Evolutionary conservation across 2,329 filamentous ascomycete genomes (phyloP).

Genomic region (Coleophoma crateriformis): DNA sequence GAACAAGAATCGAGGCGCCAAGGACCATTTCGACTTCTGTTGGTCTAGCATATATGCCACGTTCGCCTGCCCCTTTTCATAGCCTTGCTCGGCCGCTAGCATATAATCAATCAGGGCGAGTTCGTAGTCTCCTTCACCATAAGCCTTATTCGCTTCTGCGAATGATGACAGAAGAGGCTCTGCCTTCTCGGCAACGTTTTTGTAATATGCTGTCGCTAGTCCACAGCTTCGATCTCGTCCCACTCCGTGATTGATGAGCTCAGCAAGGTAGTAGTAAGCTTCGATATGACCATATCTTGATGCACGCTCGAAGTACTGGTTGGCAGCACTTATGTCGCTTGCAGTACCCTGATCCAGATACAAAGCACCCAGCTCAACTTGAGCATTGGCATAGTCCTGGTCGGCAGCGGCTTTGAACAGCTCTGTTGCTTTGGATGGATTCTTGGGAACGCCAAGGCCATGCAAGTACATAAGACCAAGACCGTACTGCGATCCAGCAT

Average conservation of each 20-base stretch:
- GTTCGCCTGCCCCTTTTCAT: conserved; percentile 65
- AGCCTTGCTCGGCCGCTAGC: conserved; percentile 72
- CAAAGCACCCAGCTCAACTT: conserved; percentile 60
- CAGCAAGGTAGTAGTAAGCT: conserved; percentile 68
- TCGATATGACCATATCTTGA: conserved; percentile 65
- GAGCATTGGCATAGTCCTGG: conserved; percentile 60
- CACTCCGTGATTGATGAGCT: conserved; percentile 60
- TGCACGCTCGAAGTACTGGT: conserved; percentile 65
- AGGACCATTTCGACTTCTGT: conserved; percentile 45
- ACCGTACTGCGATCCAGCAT: conserved; percentile 63
- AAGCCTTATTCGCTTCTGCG: conserved; percentile 61
- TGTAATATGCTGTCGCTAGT: conserved; percentile 64
- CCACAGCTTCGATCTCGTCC: conserved; percentile 61
- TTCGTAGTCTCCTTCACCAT: conserved; percentile 57
- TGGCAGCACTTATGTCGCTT: conserved; percentile 41
- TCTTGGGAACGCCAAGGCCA: conserved; percentile 57
- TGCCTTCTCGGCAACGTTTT: conserved; percentile 51
- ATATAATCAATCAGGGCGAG: conserved; percentile 60
- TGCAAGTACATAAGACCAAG: conserved; percentile 67
- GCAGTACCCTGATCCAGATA: conserved; percentile 61
- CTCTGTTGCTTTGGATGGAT: conserved; percentile 55
- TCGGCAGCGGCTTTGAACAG: conserved; percentile 64
- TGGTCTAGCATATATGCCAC: conserved; percentile 68
- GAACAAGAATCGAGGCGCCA: conserved; percentile 31
- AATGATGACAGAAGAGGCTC: conserved; percentile 56